Evolutionary conservation across 192 early-diverging fungal species (phyloP), one percentile per base, ranked within the genome.

Genomic region (Backusella liffmaniae): DNA sequence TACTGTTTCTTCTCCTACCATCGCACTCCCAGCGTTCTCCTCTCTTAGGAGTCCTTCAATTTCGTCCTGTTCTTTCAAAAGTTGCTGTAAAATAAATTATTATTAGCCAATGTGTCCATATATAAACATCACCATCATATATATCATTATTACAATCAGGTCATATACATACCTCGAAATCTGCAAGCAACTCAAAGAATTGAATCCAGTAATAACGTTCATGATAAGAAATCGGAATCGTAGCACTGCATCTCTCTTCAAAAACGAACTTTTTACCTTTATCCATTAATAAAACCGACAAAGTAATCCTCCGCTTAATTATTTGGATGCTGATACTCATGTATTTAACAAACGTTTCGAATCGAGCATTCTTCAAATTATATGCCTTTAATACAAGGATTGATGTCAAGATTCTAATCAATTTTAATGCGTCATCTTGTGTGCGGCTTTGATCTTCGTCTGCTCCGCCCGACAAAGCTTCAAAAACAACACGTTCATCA

Each of bases 401-500:
- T 66, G 62, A 66, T 32, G 62, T 12, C 26, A 66, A 66, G 62
- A 66, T 66, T 30, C 62, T 66, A 66, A 66, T 66, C 29, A 34
- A 66, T 30, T 66, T 66, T 66, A 66, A 6, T 66, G 62, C 29
- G 29, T 66, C 62, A 32, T 66, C 26, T 66, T 66, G 62, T 66
- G 30, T 66, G 26, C 35, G 62, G 8, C 16, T 66, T 12, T 32
- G 29, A 66, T 35, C 62, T 66, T 66, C 62, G 10, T 30, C 12
- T 66, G 62, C 62, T 66, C 26, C 26, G 26, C 62, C 62, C 26
- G 62, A 32, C 21, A 32, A 66, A 66, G 62, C 62, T 66, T 66
- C 62, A 66, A 66, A 66, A 66, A 66, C 62, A 66, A 66, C 26
- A 66, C 62, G 29, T 66, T 66, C 62, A 66, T 66, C 62, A 66